These are phyloP conservation scores for Plasmopara viticola DNA, from an alignment of 352 stramenopile genomes.

Conservation along the genomic window DNA sequence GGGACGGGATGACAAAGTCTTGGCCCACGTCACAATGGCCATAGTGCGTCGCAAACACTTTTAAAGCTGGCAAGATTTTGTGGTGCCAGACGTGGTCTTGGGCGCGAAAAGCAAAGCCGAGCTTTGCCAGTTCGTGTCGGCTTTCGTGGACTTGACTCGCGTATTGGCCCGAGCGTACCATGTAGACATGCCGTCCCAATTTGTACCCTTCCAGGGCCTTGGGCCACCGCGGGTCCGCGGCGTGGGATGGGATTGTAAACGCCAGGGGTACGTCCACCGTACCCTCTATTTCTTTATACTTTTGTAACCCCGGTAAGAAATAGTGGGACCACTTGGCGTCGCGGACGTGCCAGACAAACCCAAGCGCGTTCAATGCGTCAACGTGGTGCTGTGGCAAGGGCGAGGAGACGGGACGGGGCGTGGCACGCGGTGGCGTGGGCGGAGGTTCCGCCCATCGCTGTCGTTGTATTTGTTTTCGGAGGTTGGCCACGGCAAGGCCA, in stretches of 20 bases:
- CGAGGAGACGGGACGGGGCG: conserved; percentile 12
- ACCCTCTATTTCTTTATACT: conserved; percentile 54
- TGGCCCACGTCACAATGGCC: conserved; percentile 89
- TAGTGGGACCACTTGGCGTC: conserved; percentile 68
- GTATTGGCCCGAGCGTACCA: conserved; percentile 61
- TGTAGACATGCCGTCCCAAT: conserved; percentile 61
- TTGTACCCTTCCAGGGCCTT: conserved; percentile 40
- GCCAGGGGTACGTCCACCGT: conserved; percentile 52
- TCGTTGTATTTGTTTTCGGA: conserved; percentile 60
- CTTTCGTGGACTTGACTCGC: conserved; percentile 33
- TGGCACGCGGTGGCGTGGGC: conserved; percentile 8
- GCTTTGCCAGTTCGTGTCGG: conserved; percentile 31
- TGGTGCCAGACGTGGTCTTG: conserved; percentile 52
- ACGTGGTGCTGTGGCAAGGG: conserved; percentile 52
- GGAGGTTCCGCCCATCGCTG: too few relatives aligned
- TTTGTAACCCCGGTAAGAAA: conserved; percentile 52
- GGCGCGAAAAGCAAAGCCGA: conserved; percentile 64
- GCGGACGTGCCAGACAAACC: conserved; percentile 88
- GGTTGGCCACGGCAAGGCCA: conserved; percentile 82
- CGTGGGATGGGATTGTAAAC: conserved; percentile 46
- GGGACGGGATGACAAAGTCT: conserved; percentile 85
- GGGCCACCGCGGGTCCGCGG: conserved; percentile 40
- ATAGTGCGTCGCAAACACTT: conserved; percentile 78
- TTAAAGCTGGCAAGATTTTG: conserved; percentile 72
- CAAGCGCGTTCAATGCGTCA: conserved; percentile 78